Base-by-base conservation (phyloP, 140 eudicot species). In the Stevia rebaudiana region DNA sequence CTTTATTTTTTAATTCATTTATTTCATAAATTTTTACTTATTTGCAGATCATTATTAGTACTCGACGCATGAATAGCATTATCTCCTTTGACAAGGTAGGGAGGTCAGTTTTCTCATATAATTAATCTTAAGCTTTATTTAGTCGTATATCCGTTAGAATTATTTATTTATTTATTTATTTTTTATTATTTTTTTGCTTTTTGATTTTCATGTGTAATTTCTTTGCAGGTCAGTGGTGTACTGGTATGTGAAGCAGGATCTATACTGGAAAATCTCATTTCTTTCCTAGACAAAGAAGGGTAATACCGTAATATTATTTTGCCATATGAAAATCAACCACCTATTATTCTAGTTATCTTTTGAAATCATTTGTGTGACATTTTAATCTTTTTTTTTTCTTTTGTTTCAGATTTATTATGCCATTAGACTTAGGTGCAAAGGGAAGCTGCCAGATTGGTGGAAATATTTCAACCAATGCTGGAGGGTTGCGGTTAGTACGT, bases 401-500 rank as follows among this genome's bases (percentile, higher is more conserved):
- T 28, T 28, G 33, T 1, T 1, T 56, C 83, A 92, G 98, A 33
- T 92, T 81, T 74, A 78, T 92, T 40, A 92, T 92, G 98, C 98
- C 96, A 12, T 84, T 92, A 71, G 98, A 92, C 65, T 82, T 92
- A 49, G 98, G 96, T 74, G 96, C 96, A 62, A 92, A 92, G 78
- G 96, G 96, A 65, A 92, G 96, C 83, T 92, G 96, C 61, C 98
- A 88, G 65, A 88, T 92, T 80, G 98, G 98, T 68, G 98, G 98
- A 73, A 92, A 92, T 80, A 85, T 92, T 65, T 88, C 98, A 19
- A 92, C 98, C 30, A 92, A 88, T 81, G 98, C 96, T 76, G 98
- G 98, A 61, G 98, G 98, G 19, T 80, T 92, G 68, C 98, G 96
- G 63, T 77, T 92, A 57, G 77, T 92, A 43, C 98, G 96, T 60